Base-by-base conservation (phyloP, 2,329 filamentous ascomycete genomes). In the Aureobasidium sp. region DNA sequence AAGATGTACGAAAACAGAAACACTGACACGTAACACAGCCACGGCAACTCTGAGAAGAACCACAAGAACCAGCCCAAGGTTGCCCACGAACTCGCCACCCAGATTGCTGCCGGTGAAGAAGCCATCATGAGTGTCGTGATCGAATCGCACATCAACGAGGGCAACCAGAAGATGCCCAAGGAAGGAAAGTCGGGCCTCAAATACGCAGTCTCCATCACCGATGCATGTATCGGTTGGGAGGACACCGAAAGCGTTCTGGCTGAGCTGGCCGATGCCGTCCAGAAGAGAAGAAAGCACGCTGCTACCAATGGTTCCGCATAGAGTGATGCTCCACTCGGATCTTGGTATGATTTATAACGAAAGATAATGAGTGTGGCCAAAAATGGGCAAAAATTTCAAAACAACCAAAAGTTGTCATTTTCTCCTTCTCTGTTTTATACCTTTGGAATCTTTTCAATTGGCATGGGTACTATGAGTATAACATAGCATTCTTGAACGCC, bases 121-220 rank as follows among this genome's bases (percentile, higher is more conserved):
- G 88, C 81, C 53, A 94, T 99, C 71, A 93, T 97, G 85, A 94
- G 94, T 70, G 90, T 97, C 63, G 99, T 99, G 94, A 96, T 99
- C 70, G 94, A 99, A 81, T 95, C 90, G 76, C 90, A 97, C 76
- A 95, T 97, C 77, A 88, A 93, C 70, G 93, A 97, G 78, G 92
- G 89, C 88, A 74, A 70, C 76, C 94, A 99, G 75, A 97, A 97
- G 76, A 90, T 97, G 3, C 90, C 92, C 37, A 81, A 85, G 61
- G 90, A 96, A 77, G 93, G 92, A 71, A 91, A 89, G 75, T 81
- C 83, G 9, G 91, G 87, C 37, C 83, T 97, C 64, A 88, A 96
- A 78, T 92, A 96, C 76, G 94, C 94, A 69, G 89, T 97, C 71
- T 94, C 89, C 74, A 97, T 97, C 75, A 99, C 94, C 0, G 94